Percentiles rank a stretch among this genome's conserved stretches.
Evolutionary conservation across 2,329 filamentous ascomycete genomes (phyloP).

Genomic region (Myriosclerotinia scirpicola): DNA sequence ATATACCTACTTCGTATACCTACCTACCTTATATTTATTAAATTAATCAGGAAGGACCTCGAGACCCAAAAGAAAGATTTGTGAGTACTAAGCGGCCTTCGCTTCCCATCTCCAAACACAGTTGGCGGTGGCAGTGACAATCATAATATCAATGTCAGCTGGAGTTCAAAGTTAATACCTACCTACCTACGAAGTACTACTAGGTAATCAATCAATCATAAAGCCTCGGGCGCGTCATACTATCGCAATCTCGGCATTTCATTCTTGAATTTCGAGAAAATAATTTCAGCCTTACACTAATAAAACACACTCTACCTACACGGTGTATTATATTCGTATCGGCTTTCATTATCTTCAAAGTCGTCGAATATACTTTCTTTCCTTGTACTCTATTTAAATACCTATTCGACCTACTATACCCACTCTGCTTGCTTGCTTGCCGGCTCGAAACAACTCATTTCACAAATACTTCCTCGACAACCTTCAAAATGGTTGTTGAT

Average conservation of each 20-base stretch:
- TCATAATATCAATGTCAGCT: too few relatives aligned
- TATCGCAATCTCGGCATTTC: slow-evolving; percentile 10
- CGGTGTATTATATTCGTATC: background rate
- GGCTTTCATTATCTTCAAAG: background rate
- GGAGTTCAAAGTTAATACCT: too few relatives aligned
- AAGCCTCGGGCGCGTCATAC: slow-evolving; percentile 27
- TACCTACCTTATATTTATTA: too few relatives aligned
- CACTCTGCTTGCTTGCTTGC: background rate
- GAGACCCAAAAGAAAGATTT: background rate
- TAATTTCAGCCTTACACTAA: slow-evolving; percentile 16
- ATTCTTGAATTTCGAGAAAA: slow-evolving; percentile 16
- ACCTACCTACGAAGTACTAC: too few relatives aligned
- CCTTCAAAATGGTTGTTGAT: slow-evolving; percentile 38
- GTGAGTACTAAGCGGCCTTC: background rate
- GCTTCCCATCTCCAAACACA: background rate
- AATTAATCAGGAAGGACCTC: too few relatives aligned
- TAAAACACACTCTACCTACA: background rate
- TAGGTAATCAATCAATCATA: background rate
- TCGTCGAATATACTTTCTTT: background rate
- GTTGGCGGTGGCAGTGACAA: background rate
- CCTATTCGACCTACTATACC: background rate
- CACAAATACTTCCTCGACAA: background rate
- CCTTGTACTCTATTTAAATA: background rate
- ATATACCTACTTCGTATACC: too few relatives aligned
- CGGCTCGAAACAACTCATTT: slow-evolving; percentile 1